phyloP scores from a whole-genome alignment of 192 early-diverging fungal genomes.

The Umbelopsis sp. region DNA sequence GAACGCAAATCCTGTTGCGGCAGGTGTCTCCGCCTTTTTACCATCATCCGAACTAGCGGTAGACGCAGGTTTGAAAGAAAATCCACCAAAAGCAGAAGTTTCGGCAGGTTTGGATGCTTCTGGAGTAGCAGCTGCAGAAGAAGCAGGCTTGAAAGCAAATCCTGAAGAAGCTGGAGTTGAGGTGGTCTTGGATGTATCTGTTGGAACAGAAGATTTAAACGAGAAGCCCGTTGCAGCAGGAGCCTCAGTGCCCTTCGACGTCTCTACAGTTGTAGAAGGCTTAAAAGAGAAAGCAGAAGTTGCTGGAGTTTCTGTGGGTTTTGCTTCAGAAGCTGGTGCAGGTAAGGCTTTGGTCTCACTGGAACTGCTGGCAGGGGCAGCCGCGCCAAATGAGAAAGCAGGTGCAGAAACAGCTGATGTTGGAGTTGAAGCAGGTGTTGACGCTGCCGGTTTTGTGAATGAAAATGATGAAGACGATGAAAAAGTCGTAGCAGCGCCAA shows the following conservation, averaged over 20 bases:
- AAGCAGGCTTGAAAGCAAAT: slow-evolving; percentile 1
- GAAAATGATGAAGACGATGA: background rate
- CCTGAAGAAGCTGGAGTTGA: background rate
- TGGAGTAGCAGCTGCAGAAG: background rate
- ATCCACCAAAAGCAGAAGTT: background rate
- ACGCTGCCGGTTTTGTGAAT: background rate
- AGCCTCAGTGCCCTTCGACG: background rate
- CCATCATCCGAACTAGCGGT: background rate
- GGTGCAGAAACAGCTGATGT: slow-evolving; percentile 7
- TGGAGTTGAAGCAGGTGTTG: background rate
- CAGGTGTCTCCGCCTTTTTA: background rate
- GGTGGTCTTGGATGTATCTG: background rate
- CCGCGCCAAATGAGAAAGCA: background rate
- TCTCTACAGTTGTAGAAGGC: background rate
- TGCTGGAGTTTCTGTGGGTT: background rate
- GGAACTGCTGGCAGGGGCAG: background rate
- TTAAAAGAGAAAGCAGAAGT: background rate
- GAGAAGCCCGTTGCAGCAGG: slow-evolving; percentile 7
- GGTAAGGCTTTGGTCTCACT: background rate
- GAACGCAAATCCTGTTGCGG: background rate
- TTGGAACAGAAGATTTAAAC: slow-evolving; percentile 5
- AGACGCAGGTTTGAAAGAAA: background rate
- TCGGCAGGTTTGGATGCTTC: background rate
- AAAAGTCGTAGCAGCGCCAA: background rate
- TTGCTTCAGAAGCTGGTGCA: background rate